Conservation (phyloP, 305 asterid species). For the Stenogyne calaminthoides region DNA sequence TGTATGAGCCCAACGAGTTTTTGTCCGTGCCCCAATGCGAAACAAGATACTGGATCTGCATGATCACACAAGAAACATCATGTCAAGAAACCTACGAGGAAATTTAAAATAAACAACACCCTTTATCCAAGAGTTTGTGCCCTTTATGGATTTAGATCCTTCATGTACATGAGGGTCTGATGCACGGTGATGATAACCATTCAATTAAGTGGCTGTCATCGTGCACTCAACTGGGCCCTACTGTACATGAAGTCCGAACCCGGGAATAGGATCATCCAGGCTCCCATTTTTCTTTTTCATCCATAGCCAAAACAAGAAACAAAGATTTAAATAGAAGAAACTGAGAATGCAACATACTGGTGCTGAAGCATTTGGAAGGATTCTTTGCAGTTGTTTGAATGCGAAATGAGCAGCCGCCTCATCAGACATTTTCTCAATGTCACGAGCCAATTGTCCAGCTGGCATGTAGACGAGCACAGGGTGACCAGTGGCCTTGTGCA, state of each 20-base stretch:
- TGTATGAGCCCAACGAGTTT: constrained; percentile 85
- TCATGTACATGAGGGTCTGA: no score
- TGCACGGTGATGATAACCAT: no score
- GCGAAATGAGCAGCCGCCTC: constrained; percentile 88
- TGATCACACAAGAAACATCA: neutral
- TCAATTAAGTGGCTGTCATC: no score
- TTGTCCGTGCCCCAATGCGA: constrained; percentile 90
- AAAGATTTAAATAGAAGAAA: neutral
- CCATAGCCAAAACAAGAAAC: no score
- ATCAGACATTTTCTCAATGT: constrained; percentile 78
- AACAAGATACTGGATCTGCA: constrained; percentile 83
- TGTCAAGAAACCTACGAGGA: no score
- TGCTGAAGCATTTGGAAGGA: constrained; percentile 76
- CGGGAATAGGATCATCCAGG: no score
- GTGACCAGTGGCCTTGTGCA: constrained; percentile 96
- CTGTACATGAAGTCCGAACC: neutral
- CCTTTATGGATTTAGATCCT: no score
- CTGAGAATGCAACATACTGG: constrained; percentile 54
- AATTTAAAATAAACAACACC: no score
- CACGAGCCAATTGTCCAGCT: constrained; percentile 89
- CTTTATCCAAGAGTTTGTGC: neutral
- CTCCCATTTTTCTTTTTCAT: no score
- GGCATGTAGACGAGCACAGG: constrained; percentile 98
- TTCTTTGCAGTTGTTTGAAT: constrained; percentile 65
- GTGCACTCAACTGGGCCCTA: no score